Evolutionary conservation across 805 yeast species (phyloP).

Genomic region (Candida maesae): DNA sequence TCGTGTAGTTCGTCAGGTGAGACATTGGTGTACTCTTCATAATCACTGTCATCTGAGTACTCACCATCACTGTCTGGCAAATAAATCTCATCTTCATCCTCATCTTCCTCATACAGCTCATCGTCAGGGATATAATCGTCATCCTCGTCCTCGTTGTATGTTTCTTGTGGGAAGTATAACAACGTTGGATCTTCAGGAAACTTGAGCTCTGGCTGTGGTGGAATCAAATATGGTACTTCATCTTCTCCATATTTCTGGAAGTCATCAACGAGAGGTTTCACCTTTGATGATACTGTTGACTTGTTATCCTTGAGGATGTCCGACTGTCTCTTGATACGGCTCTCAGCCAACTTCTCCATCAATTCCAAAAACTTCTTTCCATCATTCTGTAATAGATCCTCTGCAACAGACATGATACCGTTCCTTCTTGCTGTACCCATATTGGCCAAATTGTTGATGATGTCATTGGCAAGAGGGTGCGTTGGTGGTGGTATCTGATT

Average conservation of each 20-base stretch:
- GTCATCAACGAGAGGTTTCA: no score
- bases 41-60: constrained; percentile 15
- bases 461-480: neutral
- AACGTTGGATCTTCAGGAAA: constrained; percentile 17
- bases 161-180: constrained; percentile 21
- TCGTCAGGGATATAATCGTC: constrained; percentile 6
- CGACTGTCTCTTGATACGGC: constrained; percentile 34
- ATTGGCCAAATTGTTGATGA: neutral
- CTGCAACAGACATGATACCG: constrained; percentile 63
- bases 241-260: no score
- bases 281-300: no score
- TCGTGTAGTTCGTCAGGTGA: constrained; percentile 13
- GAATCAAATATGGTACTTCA: constrained; percentile 10
- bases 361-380: constrained; percentile 76
- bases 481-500: neutral
- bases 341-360: constrained; percentile 70
- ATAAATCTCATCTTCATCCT: no score
- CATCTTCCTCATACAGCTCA: neutral
- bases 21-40: constrained; percentile 7
- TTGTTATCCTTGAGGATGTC: constrained; percentile 19
- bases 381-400: constrained; percentile 70
- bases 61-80: constrained; percentile 20
- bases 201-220: constrained; percentile 5
- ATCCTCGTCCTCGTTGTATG: constrained; percentile 21
- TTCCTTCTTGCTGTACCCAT: constrained; percentile 23